phyloP scores from a whole-genome alignment of 2,329 filamentous ascomycete genomes.

The Thielaviopsis euricoi region DNA sequence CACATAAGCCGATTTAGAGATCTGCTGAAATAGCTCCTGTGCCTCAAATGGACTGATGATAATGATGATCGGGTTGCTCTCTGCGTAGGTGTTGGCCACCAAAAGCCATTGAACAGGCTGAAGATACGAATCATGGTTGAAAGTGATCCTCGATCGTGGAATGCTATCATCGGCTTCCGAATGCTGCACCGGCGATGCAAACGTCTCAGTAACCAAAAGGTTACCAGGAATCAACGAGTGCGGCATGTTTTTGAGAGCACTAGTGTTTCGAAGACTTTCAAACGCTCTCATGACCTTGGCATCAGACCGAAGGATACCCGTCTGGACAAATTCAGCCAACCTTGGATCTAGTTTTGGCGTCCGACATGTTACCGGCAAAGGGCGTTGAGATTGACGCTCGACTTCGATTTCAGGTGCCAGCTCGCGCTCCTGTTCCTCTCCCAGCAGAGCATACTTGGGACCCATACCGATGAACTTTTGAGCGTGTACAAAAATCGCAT shows the following conservation, averaged over 20 bases:
- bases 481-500: constrained; percentile 1
- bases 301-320: constrained; percentile 17
- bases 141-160: neutral
- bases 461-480: neutral
- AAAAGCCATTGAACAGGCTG: constrained; percentile 39
- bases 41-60: constrained; percentile 47
- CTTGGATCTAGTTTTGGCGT: constrained; percentile 27
- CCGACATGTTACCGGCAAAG: constrained; percentile 22
- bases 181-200: constrained; percentile 25
- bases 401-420: constrained; percentile 46
- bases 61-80: constrained; percentile 21
- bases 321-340: constrained; percentile 24
- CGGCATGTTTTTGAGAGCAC: constrained; percentile 21
- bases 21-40: constrained; percentile 26
- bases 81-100: neutral
- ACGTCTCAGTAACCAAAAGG: constrained; percentile 34
- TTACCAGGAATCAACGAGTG: constrained; percentile 20
- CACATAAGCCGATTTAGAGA: constrained; percentile 21
- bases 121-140: constrained; percentile 27
- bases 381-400: constrained; percentile 37
- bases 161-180: neutral
- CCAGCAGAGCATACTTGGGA: constrained; percentile 20
- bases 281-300: constrained; percentile 30
- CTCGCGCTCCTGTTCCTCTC: constrained; percentile 56
- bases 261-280: constrained; percentile 23